Conservation (phyloP, 768 basidiomycete species). For the Trametes punicea region DNA sequence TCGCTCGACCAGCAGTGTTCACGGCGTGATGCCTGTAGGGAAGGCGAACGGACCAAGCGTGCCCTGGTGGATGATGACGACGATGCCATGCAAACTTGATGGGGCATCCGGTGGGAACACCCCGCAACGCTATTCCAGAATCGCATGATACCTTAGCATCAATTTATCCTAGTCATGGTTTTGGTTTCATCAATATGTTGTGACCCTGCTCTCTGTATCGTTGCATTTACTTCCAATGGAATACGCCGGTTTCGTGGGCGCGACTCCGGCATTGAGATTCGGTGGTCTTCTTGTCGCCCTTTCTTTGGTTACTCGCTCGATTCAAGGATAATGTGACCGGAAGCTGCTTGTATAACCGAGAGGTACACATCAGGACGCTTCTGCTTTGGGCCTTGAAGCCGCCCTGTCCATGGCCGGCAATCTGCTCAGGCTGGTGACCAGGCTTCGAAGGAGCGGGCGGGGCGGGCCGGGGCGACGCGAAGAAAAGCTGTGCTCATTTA, state of each 20-base stretch:
- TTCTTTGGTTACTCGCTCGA: too few species aligned
- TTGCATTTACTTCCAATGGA: conserved; percentile 10
- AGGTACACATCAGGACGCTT: too few species aligned
- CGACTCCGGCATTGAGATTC: too few species aligned
- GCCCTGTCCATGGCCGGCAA: too few species aligned
- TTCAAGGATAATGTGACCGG: too few species aligned
- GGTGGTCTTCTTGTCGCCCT: not conserved
- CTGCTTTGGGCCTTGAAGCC: too few species aligned
- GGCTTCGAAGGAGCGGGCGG: too few species aligned
- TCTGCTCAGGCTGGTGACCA: too few species aligned
- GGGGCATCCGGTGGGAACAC: not conserved
- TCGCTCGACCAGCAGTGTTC: too few species aligned
- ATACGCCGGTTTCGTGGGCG: not conserved
- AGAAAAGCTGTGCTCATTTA: conserved; percentile 3
- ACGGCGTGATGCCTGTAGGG: conserved; percentile 23
- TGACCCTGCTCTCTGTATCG: conserved; percentile 12
- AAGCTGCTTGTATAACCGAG: too few species aligned
- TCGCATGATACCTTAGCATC: conserved; percentile 10
- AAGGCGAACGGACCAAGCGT: conserved; percentile 43
- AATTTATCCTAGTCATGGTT: not conserved
- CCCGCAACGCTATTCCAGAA: not conserved
- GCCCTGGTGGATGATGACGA: conserved; percentile 33
- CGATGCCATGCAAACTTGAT: conserved; percentile 31
- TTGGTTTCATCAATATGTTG: conserved; percentile 2
- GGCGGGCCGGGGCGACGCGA: too few species aligned